Conservation (phyloP, 768 basidiomycete genomes). For the Mycena alexandri region DNA sequence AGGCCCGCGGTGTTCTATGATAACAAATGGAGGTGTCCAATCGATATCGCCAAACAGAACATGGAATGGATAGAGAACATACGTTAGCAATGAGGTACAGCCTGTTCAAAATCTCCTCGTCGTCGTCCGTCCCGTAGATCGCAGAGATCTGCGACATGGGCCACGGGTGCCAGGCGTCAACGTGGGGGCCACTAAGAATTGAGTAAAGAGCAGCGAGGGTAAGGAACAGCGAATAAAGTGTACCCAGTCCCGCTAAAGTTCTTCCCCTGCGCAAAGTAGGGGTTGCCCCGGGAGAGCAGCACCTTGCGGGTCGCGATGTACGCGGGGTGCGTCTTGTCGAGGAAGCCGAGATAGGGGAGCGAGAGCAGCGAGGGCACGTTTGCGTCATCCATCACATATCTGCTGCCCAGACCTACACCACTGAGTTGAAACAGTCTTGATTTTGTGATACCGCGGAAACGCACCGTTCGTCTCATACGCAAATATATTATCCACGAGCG, state of each 20-base stretch:
- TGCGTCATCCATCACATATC: slow-evolving; percentile 88
- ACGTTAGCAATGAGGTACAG: slow-evolving; percentile 80
- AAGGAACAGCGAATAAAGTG: slow-evolving; percentile 35
- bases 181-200: slow-evolving; percentile 74
- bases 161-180: slow-evolving; percentile 82
- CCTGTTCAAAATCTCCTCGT: slow-evolving; percentile 72
- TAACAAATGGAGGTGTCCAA: background rate
- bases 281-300: slow-evolving; percentile 73
- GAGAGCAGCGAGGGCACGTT: slow-evolving; percentile 88
- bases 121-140: slow-evolving; percentile 81
- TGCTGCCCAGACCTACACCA: slow-evolving; percentile 59
- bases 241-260: slow-evolving; percentile 80
- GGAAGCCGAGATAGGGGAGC: slow-evolving; percentile 83
- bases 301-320: slow-evolving; percentile 76
- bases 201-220: background rate
- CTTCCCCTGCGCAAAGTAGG: slow-evolving; percentile 75
- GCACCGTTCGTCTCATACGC: slow-evolving; percentile 82
- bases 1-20: slow-evolving; percentile 33
- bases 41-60: no score
- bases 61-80: slow-evolving; percentile 42
- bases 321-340: slow-evolving; percentile 67
- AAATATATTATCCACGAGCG: slow-evolving; percentile 73
- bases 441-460: no score
- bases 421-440: no score
- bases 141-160: slow-evolving; percentile 85